Evolutionary conservation across 2,329 filamentous ascomycete genomes (phyloP).

Genomic region (Catunica adiposa): DNA sequence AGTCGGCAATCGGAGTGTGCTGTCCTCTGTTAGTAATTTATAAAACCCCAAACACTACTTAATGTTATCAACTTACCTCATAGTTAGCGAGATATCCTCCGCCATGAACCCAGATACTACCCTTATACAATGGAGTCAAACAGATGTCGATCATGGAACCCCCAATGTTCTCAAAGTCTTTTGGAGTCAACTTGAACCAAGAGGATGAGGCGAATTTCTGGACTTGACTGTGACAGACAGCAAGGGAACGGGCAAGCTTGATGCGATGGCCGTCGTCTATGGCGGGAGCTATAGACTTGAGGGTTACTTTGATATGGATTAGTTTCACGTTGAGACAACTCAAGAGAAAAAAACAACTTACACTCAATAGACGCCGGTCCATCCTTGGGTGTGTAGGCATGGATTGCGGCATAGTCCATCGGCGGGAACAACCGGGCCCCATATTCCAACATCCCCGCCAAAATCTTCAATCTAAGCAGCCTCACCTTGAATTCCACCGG

Average conservation of each 20-base stretch:
- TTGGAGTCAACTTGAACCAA: constrained; percentile 36
- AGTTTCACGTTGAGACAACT: background rate
- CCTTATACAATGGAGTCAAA: background rate
- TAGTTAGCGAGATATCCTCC: constrained; percentile 11
- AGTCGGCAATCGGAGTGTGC: background rate
- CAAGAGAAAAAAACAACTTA: constrained; percentile 22
- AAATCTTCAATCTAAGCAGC: constrained; percentile 67
- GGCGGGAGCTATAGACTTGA: constrained; percentile 30
- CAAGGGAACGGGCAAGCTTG: constrained; percentile 58
- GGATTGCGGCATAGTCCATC: constrained; percentile 42
- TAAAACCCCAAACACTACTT: background rate
- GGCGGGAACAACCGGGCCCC: constrained; percentile 47
- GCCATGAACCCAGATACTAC: constrained; percentile 7
- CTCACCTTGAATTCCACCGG: constrained; percentile 43
- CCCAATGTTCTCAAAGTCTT: constrained; percentile 20
- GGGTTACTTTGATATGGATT: constrained; percentile 24
- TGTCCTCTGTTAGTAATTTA: background rate
- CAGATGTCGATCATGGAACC: constrained; percentile 7
- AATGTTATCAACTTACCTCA: constrained; percentile 5
- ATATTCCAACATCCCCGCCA: constrained; percentile 59
- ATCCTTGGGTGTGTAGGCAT: constrained; percentile 38
- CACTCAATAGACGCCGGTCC: constrained; percentile 27
- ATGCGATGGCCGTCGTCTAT: constrained; percentile 67
- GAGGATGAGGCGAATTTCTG: constrained; percentile 28
- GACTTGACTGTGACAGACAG: constrained; percentile 41